Base-by-base conservation (phyloP, 768 basidiomycete species). In the Lactifluus echinatus region DNA sequence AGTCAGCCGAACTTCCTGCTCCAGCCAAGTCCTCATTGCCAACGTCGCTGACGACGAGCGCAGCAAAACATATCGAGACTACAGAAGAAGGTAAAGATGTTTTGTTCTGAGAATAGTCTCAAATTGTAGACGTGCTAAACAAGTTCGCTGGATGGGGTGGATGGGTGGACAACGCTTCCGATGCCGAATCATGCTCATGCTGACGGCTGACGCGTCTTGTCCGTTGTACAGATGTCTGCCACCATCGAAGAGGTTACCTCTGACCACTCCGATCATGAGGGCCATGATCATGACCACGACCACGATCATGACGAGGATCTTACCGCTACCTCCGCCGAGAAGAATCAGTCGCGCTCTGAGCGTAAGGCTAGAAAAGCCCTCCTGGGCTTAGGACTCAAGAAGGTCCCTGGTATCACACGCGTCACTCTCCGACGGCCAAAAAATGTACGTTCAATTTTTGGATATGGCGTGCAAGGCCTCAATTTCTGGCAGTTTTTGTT, bases 301-400 rank as follows among this genome's bases (percentile, higher is more conserved):
- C 76, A 78, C 60, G 73, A 79, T 15, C 75, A 79, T 50, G 73
- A 79, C 50, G 79, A 82, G 61, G 75, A 76, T 31, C 76, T 86
- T 56, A 89, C 87, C 46, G 80, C 83, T 59, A 85, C 89, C 44
- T 86, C 86, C 57, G 83, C 91, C 60, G 89, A 94, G 66, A 95
- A 96, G 74, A 88, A 94, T 64, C 90, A 93, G 75, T 93, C 91
- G 53, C 86, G 91, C 62, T 85, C 93, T 36, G 93, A 97, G 74
- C 86, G 93, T 66, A 96, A 95, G 72, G 93, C 93, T 50, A 81
- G 93, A 70, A 96, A 97, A 75, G 93, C 93, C 15, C 82, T 97
- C 52, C 79, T 93, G 63, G 77, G 85, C 64, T 79, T 98, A 65
- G 96, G 96, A 39, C 74, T 99, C 72, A 96, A 96, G 76, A 87